A percentile compares a stretch with the other conserved stretches of the same genome.
phyloP scores from a whole-genome alignment of 805 yeast genomes.

The Pichia paraexigua region DNA sequence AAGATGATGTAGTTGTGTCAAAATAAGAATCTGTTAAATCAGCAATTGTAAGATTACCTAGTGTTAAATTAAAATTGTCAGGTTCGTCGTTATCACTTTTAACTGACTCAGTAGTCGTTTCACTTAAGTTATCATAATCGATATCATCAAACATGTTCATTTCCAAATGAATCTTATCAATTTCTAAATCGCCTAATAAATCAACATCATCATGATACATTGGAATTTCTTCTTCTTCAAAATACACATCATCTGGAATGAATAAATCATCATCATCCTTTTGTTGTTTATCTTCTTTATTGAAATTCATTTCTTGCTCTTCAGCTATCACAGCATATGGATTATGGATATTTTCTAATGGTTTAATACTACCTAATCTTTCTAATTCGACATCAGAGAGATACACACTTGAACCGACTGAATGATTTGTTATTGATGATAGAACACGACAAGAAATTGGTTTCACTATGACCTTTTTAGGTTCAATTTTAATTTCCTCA shows the following conservation, averaged over 20 bases:
- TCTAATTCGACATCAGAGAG: constrained; percentile 5
- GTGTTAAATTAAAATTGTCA: not conserved
- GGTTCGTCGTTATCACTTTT: not conserved
- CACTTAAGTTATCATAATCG: not conserved
- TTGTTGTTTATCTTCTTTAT: not conserved
- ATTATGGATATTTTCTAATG: not conserved
- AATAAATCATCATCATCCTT: not conserved
- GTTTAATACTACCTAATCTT: not conserved
- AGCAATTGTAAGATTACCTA: not conserved
- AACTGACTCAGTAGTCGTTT: not conserved
- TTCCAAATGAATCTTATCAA: constrained; percentile 3
- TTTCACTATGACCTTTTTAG: not conserved
- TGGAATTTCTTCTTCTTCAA: not conserved
- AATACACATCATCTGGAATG: not conserved
- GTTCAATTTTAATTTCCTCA: not conserved
- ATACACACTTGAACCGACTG: constrained; percentile 8
- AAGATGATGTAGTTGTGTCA: not conserved
- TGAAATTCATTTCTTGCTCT: not conserved
- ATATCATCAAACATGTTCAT: not conserved
- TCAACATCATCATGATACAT: constrained; percentile 4
- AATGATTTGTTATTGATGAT: not conserved
- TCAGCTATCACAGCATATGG: constrained; percentile 1
- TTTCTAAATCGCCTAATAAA: constrained; percentile 2
- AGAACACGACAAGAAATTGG: not conserved
- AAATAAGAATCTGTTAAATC: not conserved